A percentile compares a stretch with the other conserved stretches of the same genome.
phyloP scores from a whole-genome alignment of 2,329 filamentous ascomycete genomes.

The Aspergillus uvarum region DNA sequence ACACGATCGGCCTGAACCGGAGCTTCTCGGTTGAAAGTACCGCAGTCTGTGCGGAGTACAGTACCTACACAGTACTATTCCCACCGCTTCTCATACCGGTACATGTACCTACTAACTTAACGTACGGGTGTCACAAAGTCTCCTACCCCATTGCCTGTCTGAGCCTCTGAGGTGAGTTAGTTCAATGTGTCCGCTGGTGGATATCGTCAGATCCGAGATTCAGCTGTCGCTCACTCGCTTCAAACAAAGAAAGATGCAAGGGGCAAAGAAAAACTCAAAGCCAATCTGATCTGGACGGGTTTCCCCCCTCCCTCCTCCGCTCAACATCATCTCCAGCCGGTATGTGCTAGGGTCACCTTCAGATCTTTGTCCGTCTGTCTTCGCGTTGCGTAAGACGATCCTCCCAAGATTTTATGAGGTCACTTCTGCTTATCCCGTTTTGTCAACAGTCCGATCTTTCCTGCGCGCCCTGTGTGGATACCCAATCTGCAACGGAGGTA shows the following conservation, averaged over 20 bases:
- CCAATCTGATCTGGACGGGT: constrained; percentile 1
- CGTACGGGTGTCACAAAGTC: no score
- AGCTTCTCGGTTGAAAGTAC: background rate
- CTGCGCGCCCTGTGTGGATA: constrained; percentile 2
- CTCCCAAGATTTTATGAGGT: background rate
- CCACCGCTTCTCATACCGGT: no score
- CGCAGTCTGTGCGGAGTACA: background rate
- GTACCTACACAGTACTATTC: no score
- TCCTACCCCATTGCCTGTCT: background rate
- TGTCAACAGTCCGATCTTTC: background rate
- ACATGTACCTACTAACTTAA: no score
- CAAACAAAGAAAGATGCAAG: constrained; percentile 5
- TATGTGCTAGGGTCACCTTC: background rate
- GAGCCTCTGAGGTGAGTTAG: background rate
- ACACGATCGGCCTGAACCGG: background rate
- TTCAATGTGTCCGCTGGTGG: background rate
- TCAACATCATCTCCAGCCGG: background rate
- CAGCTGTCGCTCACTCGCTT: background rate
- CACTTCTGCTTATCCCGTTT: background rate
- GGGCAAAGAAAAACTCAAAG: constrained; percentile 4
- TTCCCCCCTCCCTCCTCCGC: background rate
- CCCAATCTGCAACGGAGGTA: background rate
- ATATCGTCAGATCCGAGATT: background rate
- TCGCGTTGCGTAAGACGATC: background rate
- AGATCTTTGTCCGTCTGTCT: background rate